Conservation (phyloP, 1,284 basidiomycete species). For the Fomes fomentarius region DNA sequence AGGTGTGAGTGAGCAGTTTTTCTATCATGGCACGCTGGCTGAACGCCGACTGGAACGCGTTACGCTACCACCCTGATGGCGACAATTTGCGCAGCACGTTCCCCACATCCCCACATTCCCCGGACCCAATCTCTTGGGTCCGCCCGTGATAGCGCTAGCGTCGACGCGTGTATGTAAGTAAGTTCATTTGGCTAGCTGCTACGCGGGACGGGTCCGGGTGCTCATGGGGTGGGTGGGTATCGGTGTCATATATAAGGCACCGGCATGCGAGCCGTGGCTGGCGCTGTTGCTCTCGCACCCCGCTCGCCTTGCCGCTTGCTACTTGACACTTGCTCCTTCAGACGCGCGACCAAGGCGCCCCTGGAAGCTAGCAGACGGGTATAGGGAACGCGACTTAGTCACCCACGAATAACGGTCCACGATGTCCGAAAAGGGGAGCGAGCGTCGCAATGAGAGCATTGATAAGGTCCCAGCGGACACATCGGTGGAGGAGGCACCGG, state of each 20-base stretch:
- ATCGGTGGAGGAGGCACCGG: constrained; percentile 4
- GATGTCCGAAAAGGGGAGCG: constrained; percentile 14
- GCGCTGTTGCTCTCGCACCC: constrained; percentile 2
- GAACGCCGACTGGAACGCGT: too few relatives aligned
- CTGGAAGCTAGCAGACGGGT: too few relatives aligned
- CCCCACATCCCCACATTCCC: too few relatives aligned
- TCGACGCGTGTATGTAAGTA: not conserved
- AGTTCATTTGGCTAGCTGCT: not conserved
- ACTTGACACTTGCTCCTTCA: not conserved
- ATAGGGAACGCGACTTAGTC: too few relatives aligned
- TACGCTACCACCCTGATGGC: too few relatives aligned
- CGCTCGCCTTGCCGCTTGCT: not conserved
- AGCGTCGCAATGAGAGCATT: constrained; percentile 7
- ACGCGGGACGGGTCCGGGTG: not conserved
- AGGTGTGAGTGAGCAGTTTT: not conserved
- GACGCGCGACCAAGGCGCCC: too few relatives aligned
- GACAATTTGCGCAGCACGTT: not conserved
- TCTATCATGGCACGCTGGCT: too few relatives aligned
- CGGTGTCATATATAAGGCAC: not conserved
- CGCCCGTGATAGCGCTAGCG: not conserved
- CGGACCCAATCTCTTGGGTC: too few relatives aligned
- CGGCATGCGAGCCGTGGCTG: not conserved
- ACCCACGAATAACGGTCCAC: not conserved
- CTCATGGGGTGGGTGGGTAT: not conserved
- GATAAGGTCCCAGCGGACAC: constrained; percentile 15